A percentile compares a stretch with the other conserved stretches of the same genome.
phyloP scores from a whole-genome alignment of 2,329 filamentous ascomycete genomes.

The Diaporthe humulicola region DNA sequence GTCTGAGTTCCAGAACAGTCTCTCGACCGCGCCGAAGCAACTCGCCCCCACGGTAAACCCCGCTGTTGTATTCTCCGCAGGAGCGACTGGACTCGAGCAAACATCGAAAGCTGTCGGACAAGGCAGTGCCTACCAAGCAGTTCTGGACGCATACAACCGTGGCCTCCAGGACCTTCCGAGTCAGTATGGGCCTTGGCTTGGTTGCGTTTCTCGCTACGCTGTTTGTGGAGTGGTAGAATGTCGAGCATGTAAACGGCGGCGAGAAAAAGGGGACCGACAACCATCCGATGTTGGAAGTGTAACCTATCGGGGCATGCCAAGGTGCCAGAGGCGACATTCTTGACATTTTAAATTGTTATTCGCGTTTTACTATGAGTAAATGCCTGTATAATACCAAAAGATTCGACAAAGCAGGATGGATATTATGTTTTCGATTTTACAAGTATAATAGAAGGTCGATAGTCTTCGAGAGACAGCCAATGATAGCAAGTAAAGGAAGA shows the following conservation, averaged over 20 bases:
- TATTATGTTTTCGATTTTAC: too few species aligned
- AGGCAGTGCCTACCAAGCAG: not conserved
- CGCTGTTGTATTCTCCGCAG: not conserved
- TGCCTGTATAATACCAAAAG: not conserved
- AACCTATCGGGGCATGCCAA: not conserved
- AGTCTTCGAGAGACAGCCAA: not conserved
- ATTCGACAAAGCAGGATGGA: not conserved
- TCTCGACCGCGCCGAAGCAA: not conserved
- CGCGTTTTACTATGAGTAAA: not conserved
- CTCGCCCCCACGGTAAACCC: not conserved
- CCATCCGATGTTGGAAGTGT: slow-evolving; percentile 2
- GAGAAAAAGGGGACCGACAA: slow-evolving; percentile 3
- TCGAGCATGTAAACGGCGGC: not conserved
- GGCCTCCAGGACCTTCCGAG: not conserved
- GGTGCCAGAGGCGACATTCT: not conserved
- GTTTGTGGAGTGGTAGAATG: slow-evolving; percentile 7
- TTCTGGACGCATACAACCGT: not conserved
- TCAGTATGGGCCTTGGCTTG: not conserved
- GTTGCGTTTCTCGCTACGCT: not conserved
- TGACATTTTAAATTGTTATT: not conserved
- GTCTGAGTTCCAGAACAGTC: slow-evolving; percentile 50
- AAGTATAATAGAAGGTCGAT: too few species aligned
- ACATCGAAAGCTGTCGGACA: not conserved
- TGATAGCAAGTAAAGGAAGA: not conserved
- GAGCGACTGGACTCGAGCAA: not conserved